Conservation (phyloP, 176 grass and related monocot species). For the Olyra latifolia region DNA sequence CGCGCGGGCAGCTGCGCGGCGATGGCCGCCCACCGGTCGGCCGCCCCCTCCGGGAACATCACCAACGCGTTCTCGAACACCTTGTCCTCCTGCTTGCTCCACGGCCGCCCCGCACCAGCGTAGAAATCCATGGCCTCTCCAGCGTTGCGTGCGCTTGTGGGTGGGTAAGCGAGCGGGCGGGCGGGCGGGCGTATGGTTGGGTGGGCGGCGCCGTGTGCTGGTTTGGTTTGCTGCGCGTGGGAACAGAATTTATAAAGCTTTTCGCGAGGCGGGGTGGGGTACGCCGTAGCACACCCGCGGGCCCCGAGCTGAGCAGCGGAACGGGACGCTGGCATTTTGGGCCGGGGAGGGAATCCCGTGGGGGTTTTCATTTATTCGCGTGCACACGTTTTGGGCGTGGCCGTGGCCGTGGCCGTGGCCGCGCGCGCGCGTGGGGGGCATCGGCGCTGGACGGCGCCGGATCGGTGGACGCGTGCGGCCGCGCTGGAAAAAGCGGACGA, state of each 20-base stretch:
- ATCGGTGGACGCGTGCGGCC: not conserved
- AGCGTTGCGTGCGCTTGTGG: constrained; percentile 21
- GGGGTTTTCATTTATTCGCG: not conserved
- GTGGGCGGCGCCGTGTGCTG: constrained; percentile 42
- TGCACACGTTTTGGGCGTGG: constrained; percentile 45
- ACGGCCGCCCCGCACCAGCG: constrained; percentile 22
- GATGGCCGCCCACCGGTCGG: constrained; percentile 64
- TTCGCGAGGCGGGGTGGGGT: not conserved
- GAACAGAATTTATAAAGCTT: constrained; percentile 34
- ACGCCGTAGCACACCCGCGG: not conserved
- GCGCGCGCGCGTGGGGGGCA: not conserved
- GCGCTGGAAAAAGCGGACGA: too few relatives aligned
- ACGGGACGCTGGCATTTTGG: too few relatives aligned
- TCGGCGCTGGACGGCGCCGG: not conserved
- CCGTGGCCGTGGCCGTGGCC: too few relatives aligned
- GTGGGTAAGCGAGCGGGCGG: too few relatives aligned
- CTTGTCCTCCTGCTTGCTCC: constrained; percentile 90
- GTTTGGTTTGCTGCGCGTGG: constrained; percentile 29
- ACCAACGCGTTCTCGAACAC: constrained; percentile 81
- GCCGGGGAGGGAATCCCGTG: too few relatives aligned
- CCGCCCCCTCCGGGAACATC: constrained; percentile 50
- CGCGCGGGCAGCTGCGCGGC: constrained; percentile 53
- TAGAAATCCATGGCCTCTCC: constrained; percentile 36
- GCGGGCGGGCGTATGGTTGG: not conserved
- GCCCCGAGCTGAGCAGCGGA: not conserved